Evolutionary conservation across 2,329 filamentous ascomycete genomes (phyloP), one percentile per base, ranked within the genome.

Genomic region (Davidsoniella australis): DNA sequence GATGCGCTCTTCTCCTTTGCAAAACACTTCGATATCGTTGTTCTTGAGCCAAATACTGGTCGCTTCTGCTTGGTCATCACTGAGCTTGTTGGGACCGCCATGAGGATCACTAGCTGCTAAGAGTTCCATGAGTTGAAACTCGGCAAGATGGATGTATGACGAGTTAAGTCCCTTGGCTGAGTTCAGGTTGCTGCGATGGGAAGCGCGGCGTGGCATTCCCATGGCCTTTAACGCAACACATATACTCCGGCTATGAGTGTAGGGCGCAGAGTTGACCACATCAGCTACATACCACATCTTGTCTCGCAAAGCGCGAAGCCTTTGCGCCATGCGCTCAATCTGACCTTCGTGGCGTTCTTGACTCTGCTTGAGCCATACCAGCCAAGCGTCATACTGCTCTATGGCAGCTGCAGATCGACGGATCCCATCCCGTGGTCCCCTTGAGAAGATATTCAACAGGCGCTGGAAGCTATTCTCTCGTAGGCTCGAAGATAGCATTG

Each of bases 221-320:
- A 98, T 96, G 6, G 83, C 86, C 63, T 91, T 93, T 45, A 98
- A 68, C 4, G 89, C 91, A 53, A 84, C 75, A 5, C 87, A 85
- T 43, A 96, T 81, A 55, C 89, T 85, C 52, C 81, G 80, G 38
- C 85, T 86, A 56, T 93, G 82, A 53, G 91, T 85, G 58, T 95
- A 96, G 8, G 80, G 78, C 45, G 80, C 83, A 3, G 91, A 95
- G 58, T 89, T 88, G 54, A 85, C 82, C 24, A 96, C 88, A 62
- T 95, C 87, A 1, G 85, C 89, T 53, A 91, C 84, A 61, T 94
- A 98, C 91, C 91, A 98, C 85, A 96, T 94, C 69, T 96, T 96
- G 62, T 94, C 85, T 40, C 91, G 78, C 38, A 95, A 71, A 18
- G 82, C 79, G 51, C 80, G 76, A 37, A 91, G 71, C 4, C 77